Percentiles rank a stretch among this genome's conserved stretches.
Conservation (phyloP, 768 basidiomycete species). For the Cyathus striatus region DNA sequence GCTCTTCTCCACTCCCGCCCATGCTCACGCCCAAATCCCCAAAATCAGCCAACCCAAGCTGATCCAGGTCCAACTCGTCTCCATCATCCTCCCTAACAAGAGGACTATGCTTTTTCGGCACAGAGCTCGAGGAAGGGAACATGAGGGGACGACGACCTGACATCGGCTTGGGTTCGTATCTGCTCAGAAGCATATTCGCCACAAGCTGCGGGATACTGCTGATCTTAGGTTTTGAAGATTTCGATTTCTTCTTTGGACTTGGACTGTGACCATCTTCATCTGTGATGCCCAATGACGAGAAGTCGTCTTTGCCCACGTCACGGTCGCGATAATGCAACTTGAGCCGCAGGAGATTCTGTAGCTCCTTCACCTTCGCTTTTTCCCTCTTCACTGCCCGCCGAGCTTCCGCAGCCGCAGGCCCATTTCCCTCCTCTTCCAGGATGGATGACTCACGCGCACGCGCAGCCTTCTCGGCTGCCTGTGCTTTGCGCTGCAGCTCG, state of each 20-base stretch:
- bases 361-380: slow-evolving; percentile 51
- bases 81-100: background rate
- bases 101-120: background rate
- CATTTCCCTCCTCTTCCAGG: slow-evolving; percentile 27
- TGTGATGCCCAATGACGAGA: no score
- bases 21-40: background rate
- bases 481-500: slow-evolving; percentile 25
- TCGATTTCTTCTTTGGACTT: slow-evolving; percentile 2
- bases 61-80: no score
- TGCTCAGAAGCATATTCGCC: slow-evolving; percentile 32
- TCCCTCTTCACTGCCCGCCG: slow-evolving; percentile 41
- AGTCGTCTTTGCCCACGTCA: slow-evolving; percentile 2
- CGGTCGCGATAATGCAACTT: slow-evolving; percentile 31
- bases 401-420: slow-evolving; percentile 35
- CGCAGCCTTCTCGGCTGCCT: slow-evolving; percentile 14
- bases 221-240: slow-evolving; percentile 15
- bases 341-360: slow-evolving; percentile 49
- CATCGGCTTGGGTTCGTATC: slow-evolving; percentile 9
- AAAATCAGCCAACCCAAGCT: no score
- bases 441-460: no score
- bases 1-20: background rate
- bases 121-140: no score
- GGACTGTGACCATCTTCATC: slow-evolving; percentile 1
- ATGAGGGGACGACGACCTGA: background rate
- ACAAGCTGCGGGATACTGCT: slow-evolving; percentile 31